Evolutionary conservation across 2,329 filamentous ascomycete species (phyloP).

Genomic region (Hypoxylon rubiginosum): DNA sequence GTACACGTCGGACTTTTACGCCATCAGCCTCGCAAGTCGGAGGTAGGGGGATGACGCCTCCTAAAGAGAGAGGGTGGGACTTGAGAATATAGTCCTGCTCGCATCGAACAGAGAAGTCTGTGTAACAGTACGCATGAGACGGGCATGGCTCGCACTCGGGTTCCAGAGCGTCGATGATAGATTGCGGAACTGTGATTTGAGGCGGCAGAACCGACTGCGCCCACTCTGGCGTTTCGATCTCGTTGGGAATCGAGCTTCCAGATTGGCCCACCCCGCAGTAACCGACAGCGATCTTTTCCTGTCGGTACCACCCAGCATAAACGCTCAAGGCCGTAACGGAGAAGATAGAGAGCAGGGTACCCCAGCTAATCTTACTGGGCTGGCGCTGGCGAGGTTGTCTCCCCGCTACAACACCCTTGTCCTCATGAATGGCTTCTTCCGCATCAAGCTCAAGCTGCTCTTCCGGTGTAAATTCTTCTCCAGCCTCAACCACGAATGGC

Average conservation of each 20-base stretch:
- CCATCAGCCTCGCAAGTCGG: slow-evolving; percentile 96
- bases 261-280: slow-evolving; percentile 89
- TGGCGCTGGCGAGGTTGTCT: slow-evolving; percentile 55
- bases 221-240: slow-evolving; percentile 59
- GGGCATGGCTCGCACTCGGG: slow-evolving; percentile 93
- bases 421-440: slow-evolving; percentile 71
- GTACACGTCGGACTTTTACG: slow-evolving; percentile 88
- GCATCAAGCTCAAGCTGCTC: slow-evolving; percentile 85
- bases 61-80: slow-evolving; percentile 84
- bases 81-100: slow-evolving; percentile 89
- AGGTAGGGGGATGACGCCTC: slow-evolving; percentile 84
- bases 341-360: slow-evolving; percentile 78
- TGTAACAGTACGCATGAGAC: slow-evolving; percentile 88
- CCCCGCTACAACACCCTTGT: slow-evolving; percentile 60
- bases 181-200: slow-evolving; percentile 78
- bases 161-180: slow-evolving; percentile 75
- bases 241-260: slow-evolving; percentile 65
- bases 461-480: slow-evolving; percentile 95
- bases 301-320: slow-evolving; percentile 86
- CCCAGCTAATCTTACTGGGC: slow-evolving; percentile 61
- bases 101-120: slow-evolving; percentile 81
- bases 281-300: slow-evolving; percentile 96
- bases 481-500: slow-evolving; percentile 68
- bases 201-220: slow-evolving; percentile 57
- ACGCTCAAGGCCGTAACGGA: slow-evolving; percentile 77